Percentiles rank a stretch among this genome's conserved stretches.
These are phyloP conservation scores for Emergomyces pasteurianus DNA, from an alignment of 2,329 filamentous ascomycete genomes.

Conservation along the genomic window DNA sequence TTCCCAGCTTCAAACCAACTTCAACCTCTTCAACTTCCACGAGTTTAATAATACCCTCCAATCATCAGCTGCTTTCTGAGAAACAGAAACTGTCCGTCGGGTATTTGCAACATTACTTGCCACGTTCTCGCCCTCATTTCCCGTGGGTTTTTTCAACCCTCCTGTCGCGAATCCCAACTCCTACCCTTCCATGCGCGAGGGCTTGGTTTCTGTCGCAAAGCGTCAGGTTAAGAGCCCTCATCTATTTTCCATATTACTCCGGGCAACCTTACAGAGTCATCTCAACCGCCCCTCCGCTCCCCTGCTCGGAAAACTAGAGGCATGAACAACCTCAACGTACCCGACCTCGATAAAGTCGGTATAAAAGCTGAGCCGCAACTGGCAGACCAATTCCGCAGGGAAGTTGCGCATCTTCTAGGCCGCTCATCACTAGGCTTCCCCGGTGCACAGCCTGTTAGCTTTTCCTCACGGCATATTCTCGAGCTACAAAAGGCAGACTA, in stretches of 20 bases:
- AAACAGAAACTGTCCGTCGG: background rate
- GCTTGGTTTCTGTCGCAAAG: background rate
- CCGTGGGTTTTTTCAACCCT: background rate
- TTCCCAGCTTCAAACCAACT: background rate
- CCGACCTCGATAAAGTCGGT: conserved; percentile 38
- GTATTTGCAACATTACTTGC: background rate
- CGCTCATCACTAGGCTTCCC: conserved; percentile 59
- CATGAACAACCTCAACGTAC: conserved; percentile 29
- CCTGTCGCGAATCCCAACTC: background rate
- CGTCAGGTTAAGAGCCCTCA: background rate
- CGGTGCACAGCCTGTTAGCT: conserved; percentile 89
- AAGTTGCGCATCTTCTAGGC: conserved; percentile 64
- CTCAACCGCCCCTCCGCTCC: background rate
- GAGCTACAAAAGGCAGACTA: conserved; percentile 78
- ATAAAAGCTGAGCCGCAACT: conserved; percentile 53
- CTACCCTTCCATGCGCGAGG: background rate
- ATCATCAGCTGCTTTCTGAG: background rate
- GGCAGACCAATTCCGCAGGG: conserved; percentile 51
- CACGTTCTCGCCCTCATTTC: background rate
- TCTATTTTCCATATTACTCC: background rate
- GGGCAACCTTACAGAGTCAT: background rate
- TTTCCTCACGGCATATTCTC: conserved; percentile 66
- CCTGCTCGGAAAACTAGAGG: conserved; percentile 2
- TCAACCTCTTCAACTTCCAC: background rate
- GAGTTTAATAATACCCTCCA: background rate